Evolutionary conservation across 2,329 filamentous ascomycete genomes (phyloP).

Genomic region (Ceratocystiopsis brevicomis): DNA sequence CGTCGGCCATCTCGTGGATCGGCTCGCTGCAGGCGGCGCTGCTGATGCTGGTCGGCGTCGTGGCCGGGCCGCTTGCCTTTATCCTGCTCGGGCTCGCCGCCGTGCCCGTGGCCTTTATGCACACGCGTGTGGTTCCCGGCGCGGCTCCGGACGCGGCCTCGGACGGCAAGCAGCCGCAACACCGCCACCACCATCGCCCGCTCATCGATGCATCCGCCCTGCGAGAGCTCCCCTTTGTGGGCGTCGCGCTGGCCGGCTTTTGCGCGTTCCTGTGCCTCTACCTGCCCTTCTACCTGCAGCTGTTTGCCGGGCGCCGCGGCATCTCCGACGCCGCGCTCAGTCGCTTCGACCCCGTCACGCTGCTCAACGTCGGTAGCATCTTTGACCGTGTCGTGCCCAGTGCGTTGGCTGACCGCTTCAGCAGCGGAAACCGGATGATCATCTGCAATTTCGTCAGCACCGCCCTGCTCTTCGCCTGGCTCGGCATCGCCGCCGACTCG

Average conservation of each 20-base stretch:
- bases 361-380: constrained; percentile 15
- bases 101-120: too few species aligned
- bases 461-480: constrained; percentile 24
- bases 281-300: constrained; percentile 12
- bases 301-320: constrained; percentile 9
- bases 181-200: too few species aligned
- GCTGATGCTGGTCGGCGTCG: constrained; percentile 25
- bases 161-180: too few species aligned
- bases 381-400: constrained; percentile 16
- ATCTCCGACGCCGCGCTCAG: constrained; percentile 9
- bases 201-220: too few species aligned
- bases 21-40: constrained; percentile 24
- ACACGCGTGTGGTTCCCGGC: too few species aligned
- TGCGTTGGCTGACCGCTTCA: constrained; percentile 17
- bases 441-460: constrained; percentile 23
- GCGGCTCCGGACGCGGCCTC: too few species aligned
- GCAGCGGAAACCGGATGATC: constrained; percentile 24
- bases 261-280: constrained; percentile 13
- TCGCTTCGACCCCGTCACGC: constrained; percentile 11
- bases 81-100: too few species aligned
- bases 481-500: constrained; percentile 15
- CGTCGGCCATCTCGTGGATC: constrained; percentile 18
- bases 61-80: constrained; percentile 41
- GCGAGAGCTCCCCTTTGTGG: too few species aligned
- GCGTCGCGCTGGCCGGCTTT: constrained; percentile 9